Percentiles rank a stretch among this genome's conserved stretches.
phyloP scores from a whole-genome alignment of 2,329 filamentous ascomycete genomes.

The Coleophoma crateriformis region DNA sequence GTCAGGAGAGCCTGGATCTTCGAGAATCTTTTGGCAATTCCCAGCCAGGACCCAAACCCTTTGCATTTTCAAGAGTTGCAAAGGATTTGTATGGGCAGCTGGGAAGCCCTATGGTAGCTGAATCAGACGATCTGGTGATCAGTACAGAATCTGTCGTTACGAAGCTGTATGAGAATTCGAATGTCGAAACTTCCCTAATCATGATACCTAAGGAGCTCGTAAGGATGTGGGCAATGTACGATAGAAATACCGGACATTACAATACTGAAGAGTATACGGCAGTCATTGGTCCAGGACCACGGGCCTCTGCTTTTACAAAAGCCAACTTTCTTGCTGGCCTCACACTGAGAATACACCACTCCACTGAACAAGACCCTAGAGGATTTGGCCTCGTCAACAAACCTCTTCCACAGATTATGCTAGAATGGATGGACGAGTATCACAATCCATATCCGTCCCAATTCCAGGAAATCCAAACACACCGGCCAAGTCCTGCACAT shows the following conservation, averaged over 20 bases:
- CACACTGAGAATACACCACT: slow-evolving; percentile 74
- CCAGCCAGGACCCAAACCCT: slow-evolving; percentile 7
- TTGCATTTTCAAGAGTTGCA: slow-evolving; percentile 59
- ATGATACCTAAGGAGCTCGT: slow-evolving; percentile 45
- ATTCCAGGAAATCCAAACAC: slow-evolving; percentile 55
- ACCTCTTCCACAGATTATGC: slow-evolving; percentile 69
- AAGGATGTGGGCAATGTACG: slow-evolving; percentile 49
- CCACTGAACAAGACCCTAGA: slow-evolving; percentile 32
- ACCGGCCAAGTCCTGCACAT: slow-evolving; percentile 67
- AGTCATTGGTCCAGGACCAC: slow-evolving; percentile 59
- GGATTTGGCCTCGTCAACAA: slow-evolving; percentile 23
- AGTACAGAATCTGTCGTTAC: slow-evolving; percentile 68
- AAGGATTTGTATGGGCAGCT: slow-evolving; percentile 60
- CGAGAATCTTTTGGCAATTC: slow-evolving; percentile 11
- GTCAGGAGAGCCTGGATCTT: slow-evolving; percentile 9
- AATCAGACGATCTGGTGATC: slow-evolving; percentile 67
- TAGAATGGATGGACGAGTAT: slow-evolving; percentile 75
- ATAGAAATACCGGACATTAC: slow-evolving; percentile 36
- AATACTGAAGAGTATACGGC: slow-evolving; percentile 48
- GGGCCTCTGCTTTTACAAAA: slow-evolving; percentile 62
- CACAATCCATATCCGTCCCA: slow-evolving; percentile 70
- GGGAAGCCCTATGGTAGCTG: slow-evolving; percentile 55
- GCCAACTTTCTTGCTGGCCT: slow-evolving; percentile 75
- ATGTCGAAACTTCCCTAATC: slow-evolving; percentile 50
- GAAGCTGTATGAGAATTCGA: slow-evolving; percentile 54